phyloP scores from a whole-genome alignment of 2,329 filamentous ascomycete genomes.

The Colletotrichum costaricense region DNA sequence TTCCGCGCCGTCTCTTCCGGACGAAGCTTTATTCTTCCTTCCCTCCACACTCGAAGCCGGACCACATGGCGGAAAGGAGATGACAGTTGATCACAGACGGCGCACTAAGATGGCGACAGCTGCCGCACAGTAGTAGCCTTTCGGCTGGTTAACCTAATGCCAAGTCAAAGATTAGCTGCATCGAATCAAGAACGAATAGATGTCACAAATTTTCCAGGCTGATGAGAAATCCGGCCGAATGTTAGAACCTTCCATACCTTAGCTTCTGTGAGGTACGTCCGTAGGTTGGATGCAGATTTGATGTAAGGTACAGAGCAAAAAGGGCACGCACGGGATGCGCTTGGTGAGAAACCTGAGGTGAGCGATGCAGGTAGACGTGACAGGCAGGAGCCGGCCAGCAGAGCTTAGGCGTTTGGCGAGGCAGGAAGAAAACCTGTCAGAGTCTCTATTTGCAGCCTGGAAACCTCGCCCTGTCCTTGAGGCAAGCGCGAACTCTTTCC shows the following conservation, averaged over 20 bases:
- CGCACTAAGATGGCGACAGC: slow-evolving; percentile 5
- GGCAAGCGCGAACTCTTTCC: neutral
- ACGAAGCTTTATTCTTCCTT: slow-evolving; percentile 8
- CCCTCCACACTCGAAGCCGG: neutral
- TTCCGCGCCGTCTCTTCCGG: slow-evolving; percentile 24
- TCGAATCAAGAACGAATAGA: slow-evolving; percentile 1
- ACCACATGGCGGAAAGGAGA: slow-evolving; percentile 18
- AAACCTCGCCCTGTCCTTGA: neutral
- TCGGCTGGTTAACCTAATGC: neutral
- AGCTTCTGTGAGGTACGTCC: neutral
- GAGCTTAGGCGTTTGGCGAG: neutral
- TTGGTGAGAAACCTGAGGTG: neutral
- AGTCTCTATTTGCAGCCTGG: slow-evolving; percentile 3
- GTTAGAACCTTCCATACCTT: neutral
- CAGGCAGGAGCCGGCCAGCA: neutral
- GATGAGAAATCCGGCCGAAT: neutral
- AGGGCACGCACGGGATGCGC: neutral
- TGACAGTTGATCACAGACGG: slow-evolving; percentile 14
- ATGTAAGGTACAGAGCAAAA: neutral
- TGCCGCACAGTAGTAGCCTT: neutral
- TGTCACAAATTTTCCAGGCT: neutral
- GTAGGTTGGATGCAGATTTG: neutral
- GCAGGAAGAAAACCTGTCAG: neutral
- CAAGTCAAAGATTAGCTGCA: neutral
- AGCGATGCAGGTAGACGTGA: neutral